A percentile compares a stretch with the other conserved stretches of the same genome.
These are phyloP conservation scores for Trichoderma sp. DNA, from an alignment of 2,329 filamentous ascomycete species.

Conservation along the genomic window DNA sequence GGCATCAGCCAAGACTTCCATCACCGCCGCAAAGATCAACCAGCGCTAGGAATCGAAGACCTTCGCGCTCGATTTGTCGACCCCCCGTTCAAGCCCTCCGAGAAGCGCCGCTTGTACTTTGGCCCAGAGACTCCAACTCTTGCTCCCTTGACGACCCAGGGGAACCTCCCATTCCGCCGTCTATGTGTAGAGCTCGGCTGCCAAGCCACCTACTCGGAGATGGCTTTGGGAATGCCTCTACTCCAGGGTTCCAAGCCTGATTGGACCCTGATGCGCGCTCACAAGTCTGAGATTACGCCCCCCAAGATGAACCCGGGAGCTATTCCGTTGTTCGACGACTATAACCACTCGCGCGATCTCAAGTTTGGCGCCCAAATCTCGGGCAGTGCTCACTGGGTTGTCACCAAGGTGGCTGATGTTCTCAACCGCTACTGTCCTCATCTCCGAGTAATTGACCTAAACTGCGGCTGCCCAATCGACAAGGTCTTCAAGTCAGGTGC, in stretches of 20 bases:
- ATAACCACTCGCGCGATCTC: constrained; percentile 78
- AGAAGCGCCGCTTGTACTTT: constrained; percentile 93
- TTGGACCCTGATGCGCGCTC: constrained; percentile 92
- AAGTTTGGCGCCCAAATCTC: constrained; percentile 92
- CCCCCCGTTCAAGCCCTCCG: constrained; percentile 81
- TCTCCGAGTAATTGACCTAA: constrained; percentile 87
- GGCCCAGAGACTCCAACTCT: constrained; percentile 87
- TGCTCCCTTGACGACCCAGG: constrained; percentile 94
- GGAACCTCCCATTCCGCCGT: constrained; percentile 89
- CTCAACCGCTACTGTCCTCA: constrained; percentile 74
- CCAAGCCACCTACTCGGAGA: constrained; percentile 94
- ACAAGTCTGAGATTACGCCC: constrained; percentile 73
- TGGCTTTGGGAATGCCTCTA: constrained; percentile 89
- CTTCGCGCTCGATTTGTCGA: constrained; percentile 79
- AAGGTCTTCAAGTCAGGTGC: constrained; percentile 84
- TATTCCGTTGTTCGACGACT: constrained; percentile 62
- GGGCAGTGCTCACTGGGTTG: constrained; percentile 86
- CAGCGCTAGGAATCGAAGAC: constrained; percentile 55
- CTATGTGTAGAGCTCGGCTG: constrained; percentile 87
- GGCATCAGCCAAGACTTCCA: constrained; percentile 39
- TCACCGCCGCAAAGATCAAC: constrained; percentile 42
- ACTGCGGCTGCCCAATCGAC: constrained; percentile 97
- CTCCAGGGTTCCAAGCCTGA: constrained; percentile 87
- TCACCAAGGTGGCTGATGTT: constrained; percentile 81
- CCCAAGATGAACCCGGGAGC: constrained; percentile 61